These are phyloP conservation scores for Speleostelium caveatum DNA, from an alignment of 78 protist species.

Conservation along the genomic window DNA sequence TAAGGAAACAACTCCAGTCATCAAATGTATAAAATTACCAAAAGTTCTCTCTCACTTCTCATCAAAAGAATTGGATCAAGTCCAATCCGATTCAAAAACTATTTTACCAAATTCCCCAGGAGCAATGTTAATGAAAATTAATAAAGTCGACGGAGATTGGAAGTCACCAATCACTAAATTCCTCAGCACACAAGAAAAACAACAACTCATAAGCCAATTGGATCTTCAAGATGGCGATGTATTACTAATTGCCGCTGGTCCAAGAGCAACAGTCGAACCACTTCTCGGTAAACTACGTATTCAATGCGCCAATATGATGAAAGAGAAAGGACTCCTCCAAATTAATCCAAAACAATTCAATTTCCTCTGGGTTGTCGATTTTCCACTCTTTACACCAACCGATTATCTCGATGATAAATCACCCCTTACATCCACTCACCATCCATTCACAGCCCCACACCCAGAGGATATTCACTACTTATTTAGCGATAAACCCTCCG, in stretches of 20 bases:
- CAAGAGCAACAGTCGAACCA: slow-evolving; percentile 51
- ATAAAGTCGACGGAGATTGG: slow-evolving; percentile 4
- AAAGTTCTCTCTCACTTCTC: slow-evolving; percentile 16
- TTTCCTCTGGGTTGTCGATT: slow-evolving; percentile 93
- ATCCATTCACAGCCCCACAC: slow-evolving; percentile 95
- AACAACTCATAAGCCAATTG: background rate
- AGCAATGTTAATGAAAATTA: background rate
- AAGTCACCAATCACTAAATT: slow-evolving; percentile 31
- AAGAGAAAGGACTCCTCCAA: slow-evolving; percentile 19
- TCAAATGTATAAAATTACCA: slow-evolving; percentile 44
- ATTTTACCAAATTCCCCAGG: background rate
- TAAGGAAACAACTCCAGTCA: slow-evolving; percentile 31
- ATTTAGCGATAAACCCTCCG: slow-evolving; percentile 4
- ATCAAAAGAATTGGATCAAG: slow-evolving; percentile 21
- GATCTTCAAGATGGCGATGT: slow-evolving; percentile 44
- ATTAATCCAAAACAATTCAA: slow-evolving; percentile 76
- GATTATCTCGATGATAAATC: slow-evolving; percentile 40
- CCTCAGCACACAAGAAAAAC: background rate
- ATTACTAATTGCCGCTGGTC: slow-evolving; percentile 58
- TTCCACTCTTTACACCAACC: slow-evolving; percentile 88
- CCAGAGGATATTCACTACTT: slow-evolving; percentile 73
- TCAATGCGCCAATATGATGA: slow-evolving; percentile 15
- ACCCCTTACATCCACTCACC: slow-evolving; percentile 78
- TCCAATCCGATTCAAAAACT: background rate
- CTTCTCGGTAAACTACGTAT: slow-evolving; percentile 42